Evolutionary conservation across 192 early-diverging fungal species (phyloP).

Genomic region (Rhizophagus prolifer): DNA sequence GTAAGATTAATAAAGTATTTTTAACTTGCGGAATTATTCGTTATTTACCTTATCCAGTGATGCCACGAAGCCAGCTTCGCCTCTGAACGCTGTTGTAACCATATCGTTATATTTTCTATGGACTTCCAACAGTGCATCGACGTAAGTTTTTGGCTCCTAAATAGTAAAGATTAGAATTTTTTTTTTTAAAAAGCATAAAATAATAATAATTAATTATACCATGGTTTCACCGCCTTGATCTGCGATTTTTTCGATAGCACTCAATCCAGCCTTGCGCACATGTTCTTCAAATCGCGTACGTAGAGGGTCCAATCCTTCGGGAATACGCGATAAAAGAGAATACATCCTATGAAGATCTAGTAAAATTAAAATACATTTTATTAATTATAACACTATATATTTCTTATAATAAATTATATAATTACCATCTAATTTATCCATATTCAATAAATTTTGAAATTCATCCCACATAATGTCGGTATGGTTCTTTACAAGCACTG

Average conservation of each 20-base stretch:
- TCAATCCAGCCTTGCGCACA: constrained; percentile 76
- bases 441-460: constrained; percentile 85
- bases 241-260: constrained; percentile 75
- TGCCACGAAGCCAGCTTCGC: constrained; percentile 84
- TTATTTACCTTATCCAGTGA: constrained; percentile 77
- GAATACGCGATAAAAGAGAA: constrained; percentile 73
- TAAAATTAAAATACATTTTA: background rate
- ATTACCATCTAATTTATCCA: constrained; percentile 76
- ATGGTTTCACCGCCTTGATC: constrained; percentile 56
- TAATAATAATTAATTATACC: constrained; percentile 31
- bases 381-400: background rate
- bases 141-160: constrained; percentile 82
- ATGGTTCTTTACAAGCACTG: constrained; percentile 84
- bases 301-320: constrained; percentile 81
- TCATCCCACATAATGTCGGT: constrained; percentile 82
- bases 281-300: constrained; percentile 73
- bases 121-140: constrained; percentile 81
- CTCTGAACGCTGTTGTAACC: constrained; percentile 74
- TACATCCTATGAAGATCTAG: constrained; percentile 85
- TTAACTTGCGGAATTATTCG: background rate
- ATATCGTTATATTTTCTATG: constrained; percentile 84
- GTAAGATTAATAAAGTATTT: background rate
- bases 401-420: background rate
- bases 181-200: background rate
- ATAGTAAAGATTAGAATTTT: background rate